phyloP scores from a whole-genome alignment of 768 basidiomycete species.

The Amyloporia xantha region DNA sequence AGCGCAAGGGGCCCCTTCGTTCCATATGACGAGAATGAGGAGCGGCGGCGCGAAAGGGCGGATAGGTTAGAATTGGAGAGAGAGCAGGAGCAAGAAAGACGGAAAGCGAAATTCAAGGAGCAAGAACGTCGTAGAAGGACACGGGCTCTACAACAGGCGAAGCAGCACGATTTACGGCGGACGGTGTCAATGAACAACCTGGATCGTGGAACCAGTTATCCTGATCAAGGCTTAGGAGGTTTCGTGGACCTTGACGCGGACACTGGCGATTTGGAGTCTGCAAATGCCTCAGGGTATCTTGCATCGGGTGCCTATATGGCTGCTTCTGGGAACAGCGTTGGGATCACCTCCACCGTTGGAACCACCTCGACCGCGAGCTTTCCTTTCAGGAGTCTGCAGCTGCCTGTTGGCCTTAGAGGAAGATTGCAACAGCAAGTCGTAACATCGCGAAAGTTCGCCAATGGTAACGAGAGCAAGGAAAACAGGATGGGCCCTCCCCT shows the following conservation, averaged over 20 bases:
- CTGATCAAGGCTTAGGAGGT: slow-evolving; percentile 33
- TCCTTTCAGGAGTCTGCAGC: slow-evolving; percentile 37
- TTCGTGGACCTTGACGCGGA: slow-evolving; percentile 37
- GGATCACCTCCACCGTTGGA: slow-evolving; percentile 85
- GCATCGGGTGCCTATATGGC: slow-evolving; percentile 69
- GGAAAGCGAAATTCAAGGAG: slow-evolving; percentile 38
- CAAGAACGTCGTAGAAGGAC: slow-evolving; percentile 22
- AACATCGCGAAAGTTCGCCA: slow-evolving; percentile 48
- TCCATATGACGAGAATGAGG: slow-evolving; percentile 69
- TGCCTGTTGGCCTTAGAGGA: slow-evolving; percentile 48
- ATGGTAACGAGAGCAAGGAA: slow-evolving; percentile 23
- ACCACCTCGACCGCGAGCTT: slow-evolving; percentile 65
- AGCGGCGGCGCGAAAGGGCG: slow-evolving; percentile 54
- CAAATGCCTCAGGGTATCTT: slow-evolving; percentile 65
- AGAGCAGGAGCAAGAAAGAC: slow-evolving; percentile 34
- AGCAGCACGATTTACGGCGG: slow-evolving; percentile 55
- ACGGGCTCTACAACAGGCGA: slow-evolving; percentile 27
- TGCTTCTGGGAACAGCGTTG: slow-evolving; percentile 93
- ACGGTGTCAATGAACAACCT: slow-evolving; percentile 73
- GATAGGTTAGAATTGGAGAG: slow-evolving; percentile 27
- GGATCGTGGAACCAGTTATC: slow-evolving; percentile 43
- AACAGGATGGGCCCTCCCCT: slow-evolving; percentile 65
- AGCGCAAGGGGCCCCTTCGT: slow-evolving; percentile 67
- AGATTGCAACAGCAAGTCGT: slow-evolving; percentile 59
- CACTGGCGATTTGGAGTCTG: slow-evolving; percentile 39